phyloP scores from a whole-genome alignment of 2,329 filamentous ascomycete species.

The Trichoderma arundinaceum region DNA sequence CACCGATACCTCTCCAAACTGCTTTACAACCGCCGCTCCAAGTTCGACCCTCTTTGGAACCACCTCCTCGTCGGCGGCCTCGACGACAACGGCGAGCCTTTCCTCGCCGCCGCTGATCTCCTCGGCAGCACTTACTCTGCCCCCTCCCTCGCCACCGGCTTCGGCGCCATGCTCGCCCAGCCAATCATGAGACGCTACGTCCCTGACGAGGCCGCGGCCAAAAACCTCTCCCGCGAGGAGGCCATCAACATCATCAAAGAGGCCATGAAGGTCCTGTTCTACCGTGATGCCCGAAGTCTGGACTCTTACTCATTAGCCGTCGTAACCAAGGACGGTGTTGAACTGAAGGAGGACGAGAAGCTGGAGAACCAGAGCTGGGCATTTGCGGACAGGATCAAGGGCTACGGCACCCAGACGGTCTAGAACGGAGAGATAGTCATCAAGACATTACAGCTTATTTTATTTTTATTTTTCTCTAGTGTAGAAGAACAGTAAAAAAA shows the following conservation, averaged over 20 bases:
- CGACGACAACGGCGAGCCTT: constrained; percentile 78
- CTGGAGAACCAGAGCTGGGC: constrained; percentile 97
- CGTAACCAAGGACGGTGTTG: constrained; percentile 86
- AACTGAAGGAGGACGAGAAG: constrained; percentile 82
- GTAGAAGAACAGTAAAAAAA: constrained; percentile 6
- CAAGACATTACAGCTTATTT: background rate
- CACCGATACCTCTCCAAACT: constrained; percentile 97
- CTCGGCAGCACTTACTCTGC: constrained; percentile 90
- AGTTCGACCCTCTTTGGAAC: constrained; percentile 99
- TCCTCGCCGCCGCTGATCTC: constrained; percentile 89
- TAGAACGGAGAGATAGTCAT: constrained; percentile 41
- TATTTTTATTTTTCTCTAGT: background rate
- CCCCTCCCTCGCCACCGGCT: constrained; percentile 90
- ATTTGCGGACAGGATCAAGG: constrained; percentile 92
- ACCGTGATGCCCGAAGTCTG: constrained; percentile 91
- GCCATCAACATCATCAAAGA: constrained; percentile 83
- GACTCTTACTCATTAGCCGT: constrained; percentile 92
- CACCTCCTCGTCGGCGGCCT: constrained; percentile 89
- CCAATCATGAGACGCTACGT: constrained; percentile 85
- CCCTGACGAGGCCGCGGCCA: constrained; percentile 80
- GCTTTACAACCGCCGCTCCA: constrained; percentile 90
- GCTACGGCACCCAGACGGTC: constrained; percentile 86
- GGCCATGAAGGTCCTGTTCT: constrained; percentile 98
- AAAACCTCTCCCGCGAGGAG: constrained; percentile 74
- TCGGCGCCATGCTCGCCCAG: constrained; percentile 89